A percentile compares a stretch with the other conserved stretches of the same genome.
phyloP scores from a whole-genome alignment of 345 rosid species.

The Abelmoschus esculentus region DNA sequence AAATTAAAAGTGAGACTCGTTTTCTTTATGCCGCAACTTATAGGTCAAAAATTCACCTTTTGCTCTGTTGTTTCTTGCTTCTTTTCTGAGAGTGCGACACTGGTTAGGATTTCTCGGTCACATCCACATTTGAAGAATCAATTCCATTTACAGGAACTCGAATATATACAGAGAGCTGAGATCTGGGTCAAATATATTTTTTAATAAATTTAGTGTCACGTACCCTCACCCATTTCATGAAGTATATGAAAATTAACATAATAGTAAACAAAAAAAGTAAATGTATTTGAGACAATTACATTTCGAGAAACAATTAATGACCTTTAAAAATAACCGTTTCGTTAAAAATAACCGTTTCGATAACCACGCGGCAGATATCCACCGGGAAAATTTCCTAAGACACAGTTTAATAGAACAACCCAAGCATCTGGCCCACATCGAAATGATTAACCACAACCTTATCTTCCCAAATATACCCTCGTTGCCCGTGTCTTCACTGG shows the following conservation, averaged over 20 bases:
- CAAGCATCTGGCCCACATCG: not conserved
- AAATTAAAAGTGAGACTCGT: not conserved
- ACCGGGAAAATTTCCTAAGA: not conserved
- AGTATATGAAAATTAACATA: too few relatives aligned
- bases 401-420: not conserved
- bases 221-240: too few relatives aligned
- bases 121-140: not conserved
- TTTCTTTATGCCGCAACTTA: slow-evolving; percentile 12
- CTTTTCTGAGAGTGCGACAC: not conserved
- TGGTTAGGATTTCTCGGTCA: not conserved
- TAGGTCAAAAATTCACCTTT: not conserved
- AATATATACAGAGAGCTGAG: not conserved
- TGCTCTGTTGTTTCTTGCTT: not conserved
- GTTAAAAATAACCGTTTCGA: too few relatives aligned
- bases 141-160: not conserved
- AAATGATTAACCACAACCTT: not conserved
- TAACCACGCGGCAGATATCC: too few relatives aligned
- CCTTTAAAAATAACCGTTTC: too few relatives aligned
- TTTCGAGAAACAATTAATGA: too few relatives aligned
- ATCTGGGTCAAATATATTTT: too few relatives aligned
- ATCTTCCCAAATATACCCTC: not conserved
- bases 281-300: too few relatives aligned
- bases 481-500: slow-evolving; percentile 6
- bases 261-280: too few relatives aligned
- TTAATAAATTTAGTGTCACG: too few relatives aligned